A percentile compares a stretch with the other conserved stretches of the same genome.
Evolutionary conservation across 129 eudicot genomes (phyloP).

Genomic region (Flaveria ramosissima): DNA sequence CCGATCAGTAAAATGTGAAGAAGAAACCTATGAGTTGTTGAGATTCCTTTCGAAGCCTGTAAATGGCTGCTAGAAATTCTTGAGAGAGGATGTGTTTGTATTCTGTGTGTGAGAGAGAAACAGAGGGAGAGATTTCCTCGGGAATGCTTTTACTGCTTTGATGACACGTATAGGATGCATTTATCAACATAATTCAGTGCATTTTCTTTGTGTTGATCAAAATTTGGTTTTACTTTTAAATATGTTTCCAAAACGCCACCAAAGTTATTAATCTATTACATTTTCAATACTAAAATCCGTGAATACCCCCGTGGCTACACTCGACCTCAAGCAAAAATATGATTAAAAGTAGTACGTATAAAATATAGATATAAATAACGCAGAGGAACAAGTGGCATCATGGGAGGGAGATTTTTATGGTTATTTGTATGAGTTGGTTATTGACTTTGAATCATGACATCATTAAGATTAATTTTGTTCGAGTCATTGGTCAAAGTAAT

Average conservation of each 20-base stretch:
- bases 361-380: no score
- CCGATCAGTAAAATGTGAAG: slow-evolving; percentile 15
- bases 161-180: slow-evolving; percentile 72
- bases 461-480: no score
- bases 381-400: no score
- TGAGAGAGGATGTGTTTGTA: slow-evolving; percentile 30
- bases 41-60: slow-evolving; percentile 20
- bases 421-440: no score
- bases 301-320: background rate
- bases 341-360: no score
- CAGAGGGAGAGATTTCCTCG: slow-evolving; percentile 32
- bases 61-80: background rate
- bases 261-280: background rate
- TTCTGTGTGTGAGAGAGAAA: slow-evolving; percentile 1
- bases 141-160: slow-evolving; percentile 44
- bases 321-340: no score
- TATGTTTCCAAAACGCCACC: background rate
- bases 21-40: slow-evolving; percentile 6
- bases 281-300: background rate
- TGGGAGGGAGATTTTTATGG: no score
- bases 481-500: no score
- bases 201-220: slow-evolving; percentile 26
- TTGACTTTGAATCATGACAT: no score
- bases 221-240: background rate
- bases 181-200: slow-evolving; percentile 69